These are phyloP conservation scores for Solanum peruvianum DNA, from an alignment of 257 asterid species.

Conservation along the genomic window DNA sequence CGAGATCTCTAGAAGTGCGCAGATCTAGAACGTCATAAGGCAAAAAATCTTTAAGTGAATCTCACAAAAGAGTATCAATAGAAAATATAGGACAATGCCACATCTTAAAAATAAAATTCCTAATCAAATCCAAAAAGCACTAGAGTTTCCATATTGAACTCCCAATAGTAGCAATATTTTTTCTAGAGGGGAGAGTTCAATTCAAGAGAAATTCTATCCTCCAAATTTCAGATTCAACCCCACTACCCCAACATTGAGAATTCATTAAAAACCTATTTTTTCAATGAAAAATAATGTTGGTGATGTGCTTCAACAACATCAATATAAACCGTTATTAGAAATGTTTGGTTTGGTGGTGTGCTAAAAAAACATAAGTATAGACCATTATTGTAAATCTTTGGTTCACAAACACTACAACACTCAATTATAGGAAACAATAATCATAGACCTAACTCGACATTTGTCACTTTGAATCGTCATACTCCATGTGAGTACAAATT, in stretches of 20 bases:
- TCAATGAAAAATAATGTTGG: neutral
- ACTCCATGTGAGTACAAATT: neutral
- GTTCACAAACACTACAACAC: neutral
- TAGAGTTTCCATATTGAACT: neutral
- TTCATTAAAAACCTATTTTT: neutral
- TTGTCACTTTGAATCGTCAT: neutral
- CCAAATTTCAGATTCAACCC: neutral
- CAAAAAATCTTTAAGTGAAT: neutral
- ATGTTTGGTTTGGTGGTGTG: neutral
- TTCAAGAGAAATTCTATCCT: neutral
- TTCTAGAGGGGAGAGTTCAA: neutral
- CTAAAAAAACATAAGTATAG: neutral
- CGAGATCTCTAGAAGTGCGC: neutral
- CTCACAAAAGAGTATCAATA: neutral
- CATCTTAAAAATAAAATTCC: neutral
- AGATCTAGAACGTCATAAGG: neutral
- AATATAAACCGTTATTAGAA: neutral
- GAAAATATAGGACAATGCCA: neutral
- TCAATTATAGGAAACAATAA: neutral
- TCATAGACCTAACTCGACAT: neutral
- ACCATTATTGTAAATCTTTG: neutral
- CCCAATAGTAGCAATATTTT: neutral
- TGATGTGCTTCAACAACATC: neutral
- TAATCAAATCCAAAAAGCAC: neutral
- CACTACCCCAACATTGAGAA: neutral